Base-by-base conservation (phyloP, 345 rosid species). In the Salix exigua region DNA sequence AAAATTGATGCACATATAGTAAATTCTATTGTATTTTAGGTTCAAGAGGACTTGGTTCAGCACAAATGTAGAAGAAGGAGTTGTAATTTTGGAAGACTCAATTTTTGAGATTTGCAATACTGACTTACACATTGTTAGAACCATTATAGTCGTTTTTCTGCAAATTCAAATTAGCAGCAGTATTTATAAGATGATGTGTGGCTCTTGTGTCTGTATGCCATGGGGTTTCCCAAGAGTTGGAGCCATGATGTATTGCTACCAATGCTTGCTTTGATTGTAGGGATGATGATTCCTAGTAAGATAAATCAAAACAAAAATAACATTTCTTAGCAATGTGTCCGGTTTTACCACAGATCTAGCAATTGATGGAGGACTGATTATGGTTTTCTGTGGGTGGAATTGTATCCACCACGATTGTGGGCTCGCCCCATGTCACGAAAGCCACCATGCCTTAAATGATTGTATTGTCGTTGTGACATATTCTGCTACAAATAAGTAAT, bases 1-100 rank as follows among this genome's bases (percentile, higher is more conserved):
- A 51, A 0, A 51, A 18, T 0, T 6, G 9, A 0, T 51, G 23
- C 9, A 51, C 1, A 0, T 2, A 18, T 7, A 51, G 0, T 51
- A 51, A 51, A 6, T 51, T 51, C 2, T 51, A 0, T 0, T 2
- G 9, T 51, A 51, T 51, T 51, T 51, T 0, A 18, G 1, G n/a
- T 18, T 18, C 23, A 18, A 51, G 10, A 51, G 58, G 6, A 51
- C 0, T 0, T 18, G 5, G 0, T 51, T 51, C 0, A 51, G 10
- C 6, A 51, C 58, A 51, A 51, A 51, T 2, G 23, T 51, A 18
- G 23, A 51, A 51, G 21, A 51, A 10, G 10, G 58, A 51, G 23
- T 51, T 7, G 23, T 5, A 6, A 18, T 18, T 18, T 18, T 0
- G 1, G 10, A 51, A 1, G 58, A 0, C 23, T n/a, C 0, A 18